Evolutionary conservation across 192 early-diverging fungal species (phyloP).

Genomic region (Thoreauomyces humboldtii): DNA sequence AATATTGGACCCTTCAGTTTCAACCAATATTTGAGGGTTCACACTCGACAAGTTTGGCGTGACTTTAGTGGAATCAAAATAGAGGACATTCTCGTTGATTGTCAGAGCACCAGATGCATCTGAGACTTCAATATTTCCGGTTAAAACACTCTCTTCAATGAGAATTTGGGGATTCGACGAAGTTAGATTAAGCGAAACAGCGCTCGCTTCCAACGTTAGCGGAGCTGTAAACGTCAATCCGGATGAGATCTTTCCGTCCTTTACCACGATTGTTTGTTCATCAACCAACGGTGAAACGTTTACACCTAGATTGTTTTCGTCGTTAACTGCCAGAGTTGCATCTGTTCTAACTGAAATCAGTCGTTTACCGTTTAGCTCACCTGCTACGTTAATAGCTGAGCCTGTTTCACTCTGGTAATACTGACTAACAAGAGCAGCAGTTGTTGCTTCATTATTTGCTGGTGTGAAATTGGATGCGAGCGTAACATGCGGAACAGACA

Average conservation of each 20-base stretch:
- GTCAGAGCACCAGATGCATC: too few species aligned
- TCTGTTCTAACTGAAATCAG: background rate
- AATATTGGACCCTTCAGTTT: too few species aligned
- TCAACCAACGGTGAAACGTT: background rate
- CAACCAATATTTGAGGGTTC: too few species aligned
- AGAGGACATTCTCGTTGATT: too few species aligned
- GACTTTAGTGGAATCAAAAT: too few species aligned
- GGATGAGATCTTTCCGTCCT: background rate
- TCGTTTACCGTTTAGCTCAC: background rate
- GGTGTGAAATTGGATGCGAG: background rate
- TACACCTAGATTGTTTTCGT: constrained; percentile 1
- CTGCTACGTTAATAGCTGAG: background rate
- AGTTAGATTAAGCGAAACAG: background rate
- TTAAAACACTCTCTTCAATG: too few species aligned
- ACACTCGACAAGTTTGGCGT: too few species aligned
- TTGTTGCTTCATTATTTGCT: background rate
- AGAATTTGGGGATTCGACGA: too few species aligned
- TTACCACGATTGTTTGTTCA: background rate
- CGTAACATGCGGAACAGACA: background rate
- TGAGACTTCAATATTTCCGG: too few species aligned
- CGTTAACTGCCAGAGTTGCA: background rate
- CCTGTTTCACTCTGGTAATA: background rate
- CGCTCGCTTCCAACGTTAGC: background rate
- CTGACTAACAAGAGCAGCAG: background rate
- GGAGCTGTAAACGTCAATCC: background rate